Percentiles rank a stretch among this genome's conserved stretches.
These are phyloP conservation scores for Backusella tarrabulga DNA, from an alignment of 192 early-diverging fungal species.

Conservation along the genomic window DNA sequence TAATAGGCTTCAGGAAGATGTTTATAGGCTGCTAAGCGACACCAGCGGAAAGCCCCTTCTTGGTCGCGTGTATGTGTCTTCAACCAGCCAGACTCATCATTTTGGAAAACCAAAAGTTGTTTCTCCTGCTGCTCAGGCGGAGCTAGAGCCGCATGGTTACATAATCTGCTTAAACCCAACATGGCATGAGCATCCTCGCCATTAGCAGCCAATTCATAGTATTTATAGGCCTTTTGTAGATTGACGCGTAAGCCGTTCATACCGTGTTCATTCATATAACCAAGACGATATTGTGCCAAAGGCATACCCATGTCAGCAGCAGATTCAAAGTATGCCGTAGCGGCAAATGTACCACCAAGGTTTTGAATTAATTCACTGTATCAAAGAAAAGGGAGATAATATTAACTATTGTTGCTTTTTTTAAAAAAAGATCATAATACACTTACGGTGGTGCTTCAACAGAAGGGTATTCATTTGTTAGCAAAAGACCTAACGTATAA, in stretches of 20 bases:
- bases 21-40: not conserved
- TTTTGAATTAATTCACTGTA: slow-evolving; percentile 59
- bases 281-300: slow-evolving; percentile 73
- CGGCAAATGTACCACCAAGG: slow-evolving; percentile 63
- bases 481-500: slow-evolving; percentile 75
- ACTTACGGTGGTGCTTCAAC: slow-evolving; percentile 45
- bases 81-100: slow-evolving; percentile 13
- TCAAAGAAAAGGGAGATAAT: not conserved
- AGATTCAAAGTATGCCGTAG: slow-evolving; percentile 66
- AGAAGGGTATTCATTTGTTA: slow-evolving; percentile 59
- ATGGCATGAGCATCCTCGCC: not conserved
- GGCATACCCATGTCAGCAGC: slow-evolving; percentile 74
- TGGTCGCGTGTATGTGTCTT: not conserved
- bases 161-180: not conserved
- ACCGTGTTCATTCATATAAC: slow-evolving; percentile 80
- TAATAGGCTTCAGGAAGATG: slow-evolving; percentile 4
- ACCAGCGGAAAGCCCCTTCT: slow-evolving; percentile 11
- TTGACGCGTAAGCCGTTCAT: not conserved
- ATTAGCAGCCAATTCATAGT: slow-evolving; percentile 8
- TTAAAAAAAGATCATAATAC: not conserved
- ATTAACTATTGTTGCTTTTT: not conserved
- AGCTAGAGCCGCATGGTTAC: not conserved
- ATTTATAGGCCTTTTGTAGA: not conserved
- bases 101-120: not conserved
- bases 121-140: not conserved